phyloP scores from a whole-genome alignment of 805 yeast species.

The Kodamaea kakaduensis region DNA sequence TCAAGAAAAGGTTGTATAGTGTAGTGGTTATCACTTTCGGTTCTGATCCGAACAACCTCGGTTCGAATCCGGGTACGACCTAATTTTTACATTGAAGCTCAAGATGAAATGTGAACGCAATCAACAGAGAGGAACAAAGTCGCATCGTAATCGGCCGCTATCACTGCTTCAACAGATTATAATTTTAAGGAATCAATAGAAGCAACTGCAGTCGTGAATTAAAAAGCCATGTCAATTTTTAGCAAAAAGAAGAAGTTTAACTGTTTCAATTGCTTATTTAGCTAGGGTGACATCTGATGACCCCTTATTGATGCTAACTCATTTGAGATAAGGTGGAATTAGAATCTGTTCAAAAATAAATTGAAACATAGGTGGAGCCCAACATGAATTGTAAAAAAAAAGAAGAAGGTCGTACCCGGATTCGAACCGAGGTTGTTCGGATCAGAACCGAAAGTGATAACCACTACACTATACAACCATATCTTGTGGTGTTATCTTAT shows the following conservation, averaged over 20 bases:
- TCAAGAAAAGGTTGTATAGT: conserved; percentile 47
- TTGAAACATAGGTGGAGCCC: too few species aligned
- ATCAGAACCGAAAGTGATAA: conserved; percentile 79
- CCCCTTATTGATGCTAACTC: too few species aligned
- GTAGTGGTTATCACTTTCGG: conserved; percentile 81
- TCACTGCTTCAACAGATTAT: too few species aligned
- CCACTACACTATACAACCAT: conserved; percentile 70
- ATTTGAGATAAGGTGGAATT: too few species aligned
- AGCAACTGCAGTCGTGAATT: neutral
- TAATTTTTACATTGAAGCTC: conserved; percentile 18
- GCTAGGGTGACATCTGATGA: too few species aligned
- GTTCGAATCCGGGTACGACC: conserved; percentile 86
- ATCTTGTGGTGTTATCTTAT: neutral
- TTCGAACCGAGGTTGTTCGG: conserved; percentile 83
- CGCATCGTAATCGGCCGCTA: too few species aligned
- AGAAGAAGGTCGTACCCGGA: conserved; percentile 82
- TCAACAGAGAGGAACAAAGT: too few species aligned
- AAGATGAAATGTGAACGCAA: neutral
- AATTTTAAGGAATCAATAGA: neutral
- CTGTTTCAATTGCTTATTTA: too few species aligned
- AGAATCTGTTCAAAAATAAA: too few species aligned
- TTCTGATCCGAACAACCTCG: conserved; percentile 80
- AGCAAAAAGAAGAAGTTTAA: too few species aligned
- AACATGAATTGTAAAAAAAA: too few species aligned
- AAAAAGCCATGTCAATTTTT: too few species aligned